Base-by-base conservation (phyloP, 116 monocot genomes). In the Cymodocea nodosa region DNA sequence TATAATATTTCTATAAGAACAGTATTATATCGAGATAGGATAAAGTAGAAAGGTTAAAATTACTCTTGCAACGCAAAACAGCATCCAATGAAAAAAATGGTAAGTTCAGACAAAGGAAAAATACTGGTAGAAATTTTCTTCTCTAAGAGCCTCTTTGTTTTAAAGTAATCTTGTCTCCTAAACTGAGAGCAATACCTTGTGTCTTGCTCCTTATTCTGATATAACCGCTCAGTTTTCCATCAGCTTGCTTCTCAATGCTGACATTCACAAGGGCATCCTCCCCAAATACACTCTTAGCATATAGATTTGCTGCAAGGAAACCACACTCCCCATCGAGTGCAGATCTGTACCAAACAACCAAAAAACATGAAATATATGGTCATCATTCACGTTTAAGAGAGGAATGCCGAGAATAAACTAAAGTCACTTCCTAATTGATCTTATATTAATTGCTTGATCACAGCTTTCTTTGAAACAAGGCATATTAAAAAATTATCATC, bases 141-240 rank as follows among this genome's bases (percentile, higher is more conserved):
- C 2, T 63, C 50, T 73, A 82, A 67, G 76, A 66, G 54, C 74
- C 69, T 5, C 93, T 89, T 63, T 30, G 30, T 30, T 85, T 93
- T 73, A 93, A 78, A 30, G 93, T 93, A 34, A 93, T 93, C 85
- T 93, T 93, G 83, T 93, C 93, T 0, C 93, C 93, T 64, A 93
- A 78, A 53, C 93, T 93, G 59, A 93, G 85, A 30, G 93, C 93
- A 50, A 93, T 93, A 23, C 93, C 93, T 71, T 93, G 93, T 0
- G 93, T 93, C 73, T 93, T 93, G 81, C 93, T 93, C 65, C 93
- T 79, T 55, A 93, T 93, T 50, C 93, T 76, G 58, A 93, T 88
- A 63, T 88, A 93, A 4, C 93, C 93, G 23, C 89, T 86, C 49
- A 93, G 72, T 64, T 93, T 93, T 4, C 89, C 93, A 70, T 93